Evolutionary conservation across 768 basidiomycete species (phyloP), one percentile per base, ranked within the genome.

Genomic region (Rhodotorula kratochvilovae): DNA sequence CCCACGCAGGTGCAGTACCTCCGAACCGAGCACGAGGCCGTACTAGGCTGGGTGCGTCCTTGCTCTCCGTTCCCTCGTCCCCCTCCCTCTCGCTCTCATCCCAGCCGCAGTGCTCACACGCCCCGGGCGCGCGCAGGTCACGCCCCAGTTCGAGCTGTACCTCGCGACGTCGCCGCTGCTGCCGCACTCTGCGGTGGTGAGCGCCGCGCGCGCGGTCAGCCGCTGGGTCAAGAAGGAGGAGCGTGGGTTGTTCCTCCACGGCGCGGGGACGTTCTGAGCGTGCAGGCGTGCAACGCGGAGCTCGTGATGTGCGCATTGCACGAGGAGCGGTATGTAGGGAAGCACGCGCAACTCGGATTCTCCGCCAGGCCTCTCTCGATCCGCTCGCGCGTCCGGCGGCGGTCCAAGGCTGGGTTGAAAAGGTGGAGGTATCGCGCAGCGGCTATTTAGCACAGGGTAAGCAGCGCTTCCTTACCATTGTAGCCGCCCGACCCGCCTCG

Each of bases 221-320:
- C 83, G 88, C 25, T 99, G 95, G 95, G 88, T 96, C 11, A 89
- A 90, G 84, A 89, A 87, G 75, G 91, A 96, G 77, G 95, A 96
- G 80, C 81, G 81, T 11, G 84, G 82, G 76, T 77, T 99, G 69
- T 97, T 97, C 79, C 81, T 99, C 73, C 84, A 85, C 33, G 61
- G 60, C 21, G 68, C 68, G 13, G 63, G 57, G 33, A 43, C 57
- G 11, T 65, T 70, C 31, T 70, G 33, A 51, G 43, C 5, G 2
- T 31, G 54, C 23, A 19, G 48, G 21, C 48, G 48, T 46, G 19
- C 45, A 21, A 21, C 45, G 17, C 45, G 11, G 21, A 46, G 45
- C 16, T 12, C 17, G 45, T 19, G 43, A 5, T n/a, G n/a, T n/a
- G 42, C 42, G 16, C 42, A 10, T 8, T 16, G n/a, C n/a, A n/a